Evolutionary conservation across 345 rosid species (phyloP).

Genomic region (Orychophragmus violaceus): DNA sequence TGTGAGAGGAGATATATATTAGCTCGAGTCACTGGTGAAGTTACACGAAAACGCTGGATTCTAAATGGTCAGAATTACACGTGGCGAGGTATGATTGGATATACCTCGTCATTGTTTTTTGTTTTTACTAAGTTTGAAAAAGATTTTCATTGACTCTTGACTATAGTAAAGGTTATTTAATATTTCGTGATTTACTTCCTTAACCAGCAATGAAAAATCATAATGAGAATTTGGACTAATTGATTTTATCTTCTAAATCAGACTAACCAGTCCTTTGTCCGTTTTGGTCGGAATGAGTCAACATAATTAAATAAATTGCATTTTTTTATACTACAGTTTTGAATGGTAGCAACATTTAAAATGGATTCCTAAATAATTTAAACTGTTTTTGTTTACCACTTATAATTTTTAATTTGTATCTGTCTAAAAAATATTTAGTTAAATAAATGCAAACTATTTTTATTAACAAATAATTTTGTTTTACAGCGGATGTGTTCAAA

Average conservation of each 20-base stretch:
- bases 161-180: not conserved
- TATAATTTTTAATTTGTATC: too few species aligned
- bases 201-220: not conserved
- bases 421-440: too few species aligned
- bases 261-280: not conserved
- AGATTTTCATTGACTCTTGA: constrained; percentile 16
- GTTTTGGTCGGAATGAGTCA: not conserved
- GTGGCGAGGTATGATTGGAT: not conserved
- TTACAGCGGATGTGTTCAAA: too few species aligned
- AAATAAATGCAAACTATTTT: too few species aligned
- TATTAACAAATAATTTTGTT: too few species aligned
- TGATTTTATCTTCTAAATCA: not conserved
- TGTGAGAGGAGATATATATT: not conserved
- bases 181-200: constrained; percentile 10
- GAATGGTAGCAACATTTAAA: too few species aligned
- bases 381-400: too few species aligned
- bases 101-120: constrained; percentile 13
- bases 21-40: not conserved
- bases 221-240: not conserved
- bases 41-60: not conserved
- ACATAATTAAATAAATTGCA: not conserved
- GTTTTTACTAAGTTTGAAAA: not conserved
- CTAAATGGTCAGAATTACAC: not conserved
- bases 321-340: too few species aligned
- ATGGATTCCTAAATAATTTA: too few species aligned